Conservation (phyloP, 2,329 filamentous ascomycete genomes). For the Trichoderma sp. region DNA sequence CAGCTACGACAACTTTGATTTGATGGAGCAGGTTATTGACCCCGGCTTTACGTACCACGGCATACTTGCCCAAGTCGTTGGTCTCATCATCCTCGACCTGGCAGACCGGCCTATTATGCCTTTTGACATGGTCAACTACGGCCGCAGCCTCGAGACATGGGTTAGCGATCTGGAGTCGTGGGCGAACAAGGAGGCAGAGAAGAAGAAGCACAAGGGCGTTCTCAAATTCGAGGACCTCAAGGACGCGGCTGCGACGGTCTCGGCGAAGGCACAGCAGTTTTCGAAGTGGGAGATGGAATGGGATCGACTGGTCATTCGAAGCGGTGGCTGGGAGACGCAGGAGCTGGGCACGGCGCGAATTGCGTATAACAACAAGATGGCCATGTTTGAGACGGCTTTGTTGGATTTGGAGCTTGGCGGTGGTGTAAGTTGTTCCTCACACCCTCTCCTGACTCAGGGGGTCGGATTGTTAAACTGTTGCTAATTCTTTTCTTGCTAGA, state of each 20-base stretch:
- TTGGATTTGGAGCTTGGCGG: slow-evolving; percentile 70
- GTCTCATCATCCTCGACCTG: slow-evolving; percentile 80
- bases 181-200: slow-evolving; percentile 52
- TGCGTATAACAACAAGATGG: slow-evolving; percentile 76
- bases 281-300: slow-evolving; percentile 74
- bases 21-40: slow-evolving; percentile 78
- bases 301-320: slow-evolving; percentile 68
- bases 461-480: neutral
- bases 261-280: slow-evolving; percentile 54
- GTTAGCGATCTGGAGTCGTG: slow-evolving; percentile 66
- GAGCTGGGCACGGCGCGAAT: slow-evolving; percentile 65
- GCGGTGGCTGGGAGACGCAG: slow-evolving; percentile 73
- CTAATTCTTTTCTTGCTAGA: slow-evolving; percentile 42
- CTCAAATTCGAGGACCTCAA: slow-evolving; percentile 36
- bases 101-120: slow-evolving; percentile 78
- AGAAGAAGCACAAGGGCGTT: slow-evolving; percentile 24
- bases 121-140: slow-evolving; percentile 76
- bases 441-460: too few relatives aligned
- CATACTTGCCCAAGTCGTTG: slow-evolving; percentile 74
- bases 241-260: slow-evolving; percentile 61
- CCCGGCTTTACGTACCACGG: slow-evolving; percentile 80
- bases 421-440: slow-evolving; percentile 62
- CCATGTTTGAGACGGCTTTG: slow-evolving; percentile 76
- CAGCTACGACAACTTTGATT: slow-evolving; percentile 86
- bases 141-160: slow-evolving; percentile 61